Base-by-base conservation (phyloP, 78 protist species). In the Dictyostelium capitatum region DNA sequence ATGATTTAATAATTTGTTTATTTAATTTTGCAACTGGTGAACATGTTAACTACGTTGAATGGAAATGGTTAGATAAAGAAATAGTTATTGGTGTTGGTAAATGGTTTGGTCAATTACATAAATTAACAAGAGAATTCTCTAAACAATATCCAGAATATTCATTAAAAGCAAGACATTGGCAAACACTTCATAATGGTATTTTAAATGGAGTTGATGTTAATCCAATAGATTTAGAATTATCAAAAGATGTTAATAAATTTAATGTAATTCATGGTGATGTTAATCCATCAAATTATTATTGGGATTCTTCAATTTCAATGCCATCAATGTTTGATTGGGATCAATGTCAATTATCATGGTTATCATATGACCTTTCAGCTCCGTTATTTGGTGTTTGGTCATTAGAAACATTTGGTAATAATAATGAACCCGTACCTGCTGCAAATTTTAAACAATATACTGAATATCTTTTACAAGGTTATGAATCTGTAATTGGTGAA, bases 221-320 rank as follows among this genome's bases (percentile, higher is more conserved):
- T 30, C 46, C 25, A 50, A 30, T 3, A 0, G 96, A 95, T 43
- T 25, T 12, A 25, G 78, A 30, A 28, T 14, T 9, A 19, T 46
- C 47, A 14, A 43, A 10, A 6, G 92, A 83, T 54, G 75, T 89
- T 17, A 14, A 82, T 11, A 48, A 54, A 8, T 94, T 59, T 69
- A 89, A 80, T 3, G 43, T 94, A 23, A 84, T 94, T 57, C 96
- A 94, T 57, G 96, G 96, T 56, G 96, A 95, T 50, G 90, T 95
- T 12, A 95, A 95, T 78, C 79, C 84, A 59, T 65, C 83, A 23
- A 95, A 95, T 30, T 95, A 79, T 82, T 56, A 57, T 80, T 95
- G 79, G 83, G 70, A 78, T 3, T 0, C 30, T n/a, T 25, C 25
- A 3, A 3, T 53, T 6, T 41, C 28, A 8, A 67, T 64, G 79